Evolutionary conservation across 2,329 filamentous ascomycete genomes (phyloP).

Genomic region (Verticillium albo-atrum): DNA sequence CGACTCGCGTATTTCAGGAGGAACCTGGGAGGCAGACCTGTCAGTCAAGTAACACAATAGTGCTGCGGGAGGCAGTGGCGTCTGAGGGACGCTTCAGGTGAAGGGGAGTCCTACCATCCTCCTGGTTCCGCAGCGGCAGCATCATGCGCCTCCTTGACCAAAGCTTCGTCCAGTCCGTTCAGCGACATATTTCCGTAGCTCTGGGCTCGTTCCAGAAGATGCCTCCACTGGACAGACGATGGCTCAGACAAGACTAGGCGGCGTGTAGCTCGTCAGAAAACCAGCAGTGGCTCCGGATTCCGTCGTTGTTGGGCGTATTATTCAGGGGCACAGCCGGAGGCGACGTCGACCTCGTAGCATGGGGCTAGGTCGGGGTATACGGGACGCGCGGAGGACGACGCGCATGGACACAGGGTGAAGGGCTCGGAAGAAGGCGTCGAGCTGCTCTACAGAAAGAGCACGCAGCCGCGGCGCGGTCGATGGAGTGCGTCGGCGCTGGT

Average conservation of each 20-base stretch:
- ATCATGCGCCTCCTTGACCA: conserved; percentile 81
- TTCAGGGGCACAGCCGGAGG: neutral
- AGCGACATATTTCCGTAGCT: conserved; percentile 68
- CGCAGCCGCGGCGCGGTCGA: neutral
- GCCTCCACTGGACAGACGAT: too few relatives aligned
- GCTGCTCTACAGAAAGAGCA: neutral
- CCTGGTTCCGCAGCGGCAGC: conserved; percentile 75
- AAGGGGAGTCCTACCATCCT: conserved; percentile 71
- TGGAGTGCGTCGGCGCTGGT: neutral
- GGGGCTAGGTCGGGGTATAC: neutral
- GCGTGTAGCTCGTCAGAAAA: too few relatives aligned
- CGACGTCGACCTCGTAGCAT: neutral
- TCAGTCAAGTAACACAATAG: neutral
- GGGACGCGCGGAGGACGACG: neutral
- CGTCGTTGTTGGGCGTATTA: neutral
- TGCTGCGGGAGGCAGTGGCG: too few relatives aligned
- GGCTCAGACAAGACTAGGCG: too few relatives aligned
- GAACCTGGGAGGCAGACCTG: conserved; percentile 58
- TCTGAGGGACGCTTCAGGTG: neutral
- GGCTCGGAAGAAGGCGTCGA: neutral
- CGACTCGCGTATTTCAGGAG: conserved; percentile 86
- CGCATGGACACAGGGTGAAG: neutral
- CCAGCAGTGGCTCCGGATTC: neutral
- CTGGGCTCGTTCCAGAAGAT: too few relatives aligned
- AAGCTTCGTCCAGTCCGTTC: conserved; percentile 82